These are phyloP conservation scores for Pugionium cornutum DNA, from an alignment of 345 rosid species.

Conservation along the genomic window DNA sequence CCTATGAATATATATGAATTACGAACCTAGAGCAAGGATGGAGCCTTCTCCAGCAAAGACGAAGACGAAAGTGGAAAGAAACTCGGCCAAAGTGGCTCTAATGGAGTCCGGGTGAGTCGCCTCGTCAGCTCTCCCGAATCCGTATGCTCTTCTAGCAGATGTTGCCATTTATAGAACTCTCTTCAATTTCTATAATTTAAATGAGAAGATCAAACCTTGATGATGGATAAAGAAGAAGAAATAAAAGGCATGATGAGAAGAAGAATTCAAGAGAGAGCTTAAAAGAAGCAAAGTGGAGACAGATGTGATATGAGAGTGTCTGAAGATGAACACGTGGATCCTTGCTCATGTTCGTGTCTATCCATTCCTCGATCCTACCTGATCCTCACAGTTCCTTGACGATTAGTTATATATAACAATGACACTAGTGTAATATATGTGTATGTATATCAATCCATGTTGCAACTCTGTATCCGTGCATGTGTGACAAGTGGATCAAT, in stretches of 20 bases:
- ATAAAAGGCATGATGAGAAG: neutral
- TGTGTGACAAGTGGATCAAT: constrained; percentile 37
- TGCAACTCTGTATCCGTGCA: constrained; percentile 31
- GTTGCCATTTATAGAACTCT: constrained; percentile 28
- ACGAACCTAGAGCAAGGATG: constrained; percentile 56
- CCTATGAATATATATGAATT: neutral
- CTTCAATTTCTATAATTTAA: neutral
- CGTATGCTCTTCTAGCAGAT: constrained; percentile 39
- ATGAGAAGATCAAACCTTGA: constrained; percentile 7
- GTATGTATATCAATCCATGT: neutral
- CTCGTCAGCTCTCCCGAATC: constrained; percentile 43
- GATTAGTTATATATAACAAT: neutral
- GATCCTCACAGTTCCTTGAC: constrained; percentile 22
- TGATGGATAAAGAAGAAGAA: constrained; percentile 6
- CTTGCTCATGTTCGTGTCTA: constrained; percentile 38
- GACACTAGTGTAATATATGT: neutral
- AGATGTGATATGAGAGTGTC: constrained; percentile 32
- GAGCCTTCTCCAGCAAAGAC: constrained; percentile 84
- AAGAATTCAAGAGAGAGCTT: constrained; percentile 12
- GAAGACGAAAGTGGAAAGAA: too few relatives aligned
- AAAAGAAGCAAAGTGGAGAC: constrained; percentile 33
- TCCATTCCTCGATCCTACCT: constrained; percentile 35
- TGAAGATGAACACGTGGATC: constrained; percentile 39
- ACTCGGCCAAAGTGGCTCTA: constrained; percentile 37
- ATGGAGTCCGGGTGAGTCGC: constrained; percentile 44